phyloP scores from a whole-genome alignment of 495 filamentous ascomycete species.

The Daldinia childiae region DNA sequence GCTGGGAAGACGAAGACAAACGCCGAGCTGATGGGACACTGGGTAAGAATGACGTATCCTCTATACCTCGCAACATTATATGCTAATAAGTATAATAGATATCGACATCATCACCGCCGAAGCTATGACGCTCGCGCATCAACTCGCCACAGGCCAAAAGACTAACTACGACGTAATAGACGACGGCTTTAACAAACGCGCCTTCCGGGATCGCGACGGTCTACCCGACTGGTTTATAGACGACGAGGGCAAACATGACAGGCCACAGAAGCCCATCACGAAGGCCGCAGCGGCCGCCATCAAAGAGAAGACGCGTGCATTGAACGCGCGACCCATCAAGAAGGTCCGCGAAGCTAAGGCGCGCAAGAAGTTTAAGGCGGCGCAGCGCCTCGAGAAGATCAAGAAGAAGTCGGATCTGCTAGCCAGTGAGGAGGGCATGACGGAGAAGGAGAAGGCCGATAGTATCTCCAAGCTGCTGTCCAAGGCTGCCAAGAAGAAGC shows the following conservation, averaged over 20 bases:
- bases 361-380: constrained; percentile 95
- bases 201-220: constrained; percentile 90
- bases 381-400: constrained; percentile 88
- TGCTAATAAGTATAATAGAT: constrained; percentile 63
- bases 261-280: constrained; percentile 83
- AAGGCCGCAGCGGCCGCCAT: constrained; percentile 92
- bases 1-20: constrained; percentile 72
- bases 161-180: constrained; percentile 81
- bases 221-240: constrained; percentile 98
- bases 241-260: constrained; percentile 86
- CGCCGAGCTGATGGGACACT: constrained; percentile 73
- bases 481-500: constrained; percentile 85
- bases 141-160: constrained; percentile 86
- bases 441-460: constrained; percentile 92
- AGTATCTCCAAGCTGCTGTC: constrained; percentile 84
- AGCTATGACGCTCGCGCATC: constrained; percentile 97
- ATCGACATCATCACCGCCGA: constrained; percentile 99
- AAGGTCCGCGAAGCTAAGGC: constrained; percentile 97
- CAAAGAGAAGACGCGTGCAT: constrained; percentile 90
- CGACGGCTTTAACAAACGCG: constrained; percentile 90
- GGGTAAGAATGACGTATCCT: constrained; percentile 58
- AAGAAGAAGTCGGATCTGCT: constrained; percentile 92
- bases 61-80: background rate
- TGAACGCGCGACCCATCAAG: constrained; percentile 98
- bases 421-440: constrained; percentile 87